phyloP scores from a whole-genome alignment of 306 rosid species.

The Cucurbita pepo region DNA sequence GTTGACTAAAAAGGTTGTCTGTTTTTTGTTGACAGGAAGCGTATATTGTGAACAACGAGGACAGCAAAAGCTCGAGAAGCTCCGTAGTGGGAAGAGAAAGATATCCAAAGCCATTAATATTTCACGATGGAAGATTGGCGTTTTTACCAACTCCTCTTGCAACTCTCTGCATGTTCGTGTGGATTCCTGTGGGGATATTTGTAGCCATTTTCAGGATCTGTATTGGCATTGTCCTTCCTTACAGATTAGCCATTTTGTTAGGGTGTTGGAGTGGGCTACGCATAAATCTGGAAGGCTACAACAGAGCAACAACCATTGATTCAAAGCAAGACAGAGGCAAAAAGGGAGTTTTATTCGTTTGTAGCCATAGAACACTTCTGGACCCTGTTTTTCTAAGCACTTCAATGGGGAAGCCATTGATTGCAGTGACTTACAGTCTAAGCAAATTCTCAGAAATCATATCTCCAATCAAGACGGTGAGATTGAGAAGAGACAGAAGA shows the following conservation, averaged over 20 bases:
- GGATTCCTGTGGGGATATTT: slow-evolving; percentile 57
- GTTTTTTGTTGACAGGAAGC: slow-evolving; percentile 38
- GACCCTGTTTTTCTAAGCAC: slow-evolving; percentile 66
- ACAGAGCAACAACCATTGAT: neutral
- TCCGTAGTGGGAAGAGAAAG: slow-evolving; percentile 32
- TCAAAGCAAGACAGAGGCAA: neutral
- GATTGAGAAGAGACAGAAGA: slow-evolving; percentile 54
- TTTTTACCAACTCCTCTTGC: slow-evolving; percentile 77
- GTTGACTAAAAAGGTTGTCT: no score
- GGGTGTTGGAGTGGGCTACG: slow-evolving; percentile 34
- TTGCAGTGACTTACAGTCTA: slow-evolving; percentile 63
- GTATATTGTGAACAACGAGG: slow-evolving; percentile 47
- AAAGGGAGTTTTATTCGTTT: slow-evolving; percentile 55
- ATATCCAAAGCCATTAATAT: slow-evolving; percentile 67
- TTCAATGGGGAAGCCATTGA: slow-evolving; percentile 31
- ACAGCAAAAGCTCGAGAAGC: slow-evolving; percentile 6
- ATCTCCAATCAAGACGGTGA: slow-evolving; percentile 44
- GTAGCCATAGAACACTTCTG: slow-evolving; percentile 56
- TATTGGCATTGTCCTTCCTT: slow-evolving; percentile 48
- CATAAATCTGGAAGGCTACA: slow-evolving; percentile 16
- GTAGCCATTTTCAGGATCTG: slow-evolving; percentile 54
- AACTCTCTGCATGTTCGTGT: slow-evolving; percentile 53
- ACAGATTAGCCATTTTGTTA: slow-evolving; percentile 17
- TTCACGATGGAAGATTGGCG: slow-evolving; percentile 87
- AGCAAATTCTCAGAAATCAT: slow-evolving; percentile 53